Conservation (phyloP, 306 rosid genomes). For the Crataegus laevigata region DNA sequence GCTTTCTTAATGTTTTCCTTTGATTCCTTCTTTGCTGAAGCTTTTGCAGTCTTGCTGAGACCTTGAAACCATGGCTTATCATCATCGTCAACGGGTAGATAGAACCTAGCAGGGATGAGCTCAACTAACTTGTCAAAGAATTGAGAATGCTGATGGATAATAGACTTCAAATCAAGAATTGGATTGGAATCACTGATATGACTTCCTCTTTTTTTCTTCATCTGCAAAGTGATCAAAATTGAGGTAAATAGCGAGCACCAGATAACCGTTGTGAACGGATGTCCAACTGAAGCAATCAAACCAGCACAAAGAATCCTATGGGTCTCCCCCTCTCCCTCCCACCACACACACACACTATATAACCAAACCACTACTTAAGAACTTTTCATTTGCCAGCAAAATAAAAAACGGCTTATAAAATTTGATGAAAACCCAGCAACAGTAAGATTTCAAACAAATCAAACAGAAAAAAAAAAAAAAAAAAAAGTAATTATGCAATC, state of each 20-base stretch:
- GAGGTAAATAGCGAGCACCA: neutral
- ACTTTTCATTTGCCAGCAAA: neutral
- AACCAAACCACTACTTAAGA: neutral
- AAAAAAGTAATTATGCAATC: too few relatives aligned
- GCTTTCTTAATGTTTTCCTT: conserved; percentile 70
- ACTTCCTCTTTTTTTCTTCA: conserved; percentile 46
- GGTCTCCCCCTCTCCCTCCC: too few relatives aligned
- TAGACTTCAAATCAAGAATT: conserved; percentile 33
- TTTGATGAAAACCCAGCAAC: neutral
- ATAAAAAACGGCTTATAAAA: too few relatives aligned
- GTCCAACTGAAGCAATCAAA: neutral
- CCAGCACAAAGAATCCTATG: neutral
- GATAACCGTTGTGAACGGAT: too few relatives aligned
- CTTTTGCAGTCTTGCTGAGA: conserved; percentile 55
- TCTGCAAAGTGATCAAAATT: conserved; percentile 13
- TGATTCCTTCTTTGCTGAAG: conserved; percentile 55
- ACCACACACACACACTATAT: neutral
- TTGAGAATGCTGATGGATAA: conserved; percentile 45
- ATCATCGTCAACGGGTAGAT: conserved; percentile 43
- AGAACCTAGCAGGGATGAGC: conserved; percentile 79
- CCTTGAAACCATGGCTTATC: conserved; percentile 90
- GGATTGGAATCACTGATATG: neutral
- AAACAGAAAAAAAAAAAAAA: too few relatives aligned
- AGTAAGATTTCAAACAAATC: neutral
- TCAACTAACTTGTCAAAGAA: conserved; percentile 77